Base-by-base conservation (phyloP, 1,284 basidiomycete species). In the Ceratobasidium sp. region DNA sequence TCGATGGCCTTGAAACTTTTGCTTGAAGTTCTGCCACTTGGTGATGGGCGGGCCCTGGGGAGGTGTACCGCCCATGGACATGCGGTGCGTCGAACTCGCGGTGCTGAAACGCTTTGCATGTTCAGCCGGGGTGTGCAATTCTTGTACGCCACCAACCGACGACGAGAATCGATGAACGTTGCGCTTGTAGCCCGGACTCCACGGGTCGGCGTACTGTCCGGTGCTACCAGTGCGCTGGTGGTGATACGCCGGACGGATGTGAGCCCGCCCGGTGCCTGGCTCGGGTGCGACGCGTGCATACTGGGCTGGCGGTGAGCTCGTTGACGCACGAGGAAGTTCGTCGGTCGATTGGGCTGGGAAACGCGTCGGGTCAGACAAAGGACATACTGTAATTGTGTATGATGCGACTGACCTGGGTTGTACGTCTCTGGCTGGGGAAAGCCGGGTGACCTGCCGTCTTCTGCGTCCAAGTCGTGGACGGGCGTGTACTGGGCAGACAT, bases 141-240 rank as follows among this genome's bases (percentile, higher is more conserved):
- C 50, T 8, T 53, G 64, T 10, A 36, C 21, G 32, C 62, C 46
- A 12, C 46, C 62, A 4, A 52, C 1, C 14, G 57, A 21, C 14
- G 57, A 21, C 0, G 64, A 69, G 23, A 69, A 57, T 6, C 64
- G 64, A 14, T 23, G 1, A 1, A 26, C 39, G 39, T 69, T 69
- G 23, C 64, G 64, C n/a, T 69, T 30, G 52, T 69, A 69, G 18
- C 64, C 64, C 1, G 64, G 64, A 16, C 64, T 69, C 64, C 64
- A 69, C 12, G 64, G 64, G 39, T 69, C 64, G 14, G 52, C 34
- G 36, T 53, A 18, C 16, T 28, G 32, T 2, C 64, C 64, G 14
- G 52, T 18, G 23, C 64, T 67, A 2, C n/a, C 32, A 18, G 62
- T 67, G 1, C 62, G 62, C 28, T 53, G 62, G 62, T 67, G 62